A percentile compares a stretch with the other conserved stretches of the same genome.
Conservation (phyloP, 148 eudicot species). For the Beta vulgaris region DNA sequence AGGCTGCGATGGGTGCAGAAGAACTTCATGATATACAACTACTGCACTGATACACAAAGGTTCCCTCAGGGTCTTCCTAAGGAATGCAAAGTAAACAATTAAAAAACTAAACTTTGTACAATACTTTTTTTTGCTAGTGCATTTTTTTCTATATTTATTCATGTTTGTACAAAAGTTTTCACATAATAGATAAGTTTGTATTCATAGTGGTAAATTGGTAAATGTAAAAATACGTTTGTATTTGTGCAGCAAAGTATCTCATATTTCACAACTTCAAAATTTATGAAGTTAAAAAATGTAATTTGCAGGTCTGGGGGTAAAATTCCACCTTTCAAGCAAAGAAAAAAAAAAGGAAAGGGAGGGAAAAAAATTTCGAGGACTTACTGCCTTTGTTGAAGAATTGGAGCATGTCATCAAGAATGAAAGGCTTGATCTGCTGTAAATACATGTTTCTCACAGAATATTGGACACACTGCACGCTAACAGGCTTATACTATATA, state of each 20-base stretch:
- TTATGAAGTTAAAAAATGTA: neutral
- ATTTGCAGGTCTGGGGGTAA: neutral
- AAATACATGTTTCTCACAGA: neutral
- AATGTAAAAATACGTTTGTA: neutral
- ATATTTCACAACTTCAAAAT: neutral
- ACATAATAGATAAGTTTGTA: neutral
- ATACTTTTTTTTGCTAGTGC: neutral
- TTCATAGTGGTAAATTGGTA: neutral
- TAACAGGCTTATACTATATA: slow-evolving; percentile 4
- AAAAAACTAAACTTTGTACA: neutral
- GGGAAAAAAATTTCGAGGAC: neutral
- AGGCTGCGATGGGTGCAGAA: slow-evolving; percentile 39
- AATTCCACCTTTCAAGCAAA: slow-evolving; percentile 1
- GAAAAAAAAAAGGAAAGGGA: neutral
- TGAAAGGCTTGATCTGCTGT: neutral
- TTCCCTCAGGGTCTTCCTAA: slow-evolving; percentile 40
- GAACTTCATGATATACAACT: slow-evolving; percentile 41
- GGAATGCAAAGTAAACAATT: slow-evolving; percentile 26
- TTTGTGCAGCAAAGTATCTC: neutral
- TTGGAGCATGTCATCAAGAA: neutral
- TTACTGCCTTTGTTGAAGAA: slow-evolving; percentile 13
- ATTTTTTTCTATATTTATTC: neutral
- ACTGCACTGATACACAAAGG: slow-evolving; percentile 39
- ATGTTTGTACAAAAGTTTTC: slow-evolving; percentile 20
- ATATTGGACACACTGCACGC: slow-evolving; percentile 3